phyloP scores from a whole-genome alignment of 306 rosid species.

The Rosa rugosa region DNA sequence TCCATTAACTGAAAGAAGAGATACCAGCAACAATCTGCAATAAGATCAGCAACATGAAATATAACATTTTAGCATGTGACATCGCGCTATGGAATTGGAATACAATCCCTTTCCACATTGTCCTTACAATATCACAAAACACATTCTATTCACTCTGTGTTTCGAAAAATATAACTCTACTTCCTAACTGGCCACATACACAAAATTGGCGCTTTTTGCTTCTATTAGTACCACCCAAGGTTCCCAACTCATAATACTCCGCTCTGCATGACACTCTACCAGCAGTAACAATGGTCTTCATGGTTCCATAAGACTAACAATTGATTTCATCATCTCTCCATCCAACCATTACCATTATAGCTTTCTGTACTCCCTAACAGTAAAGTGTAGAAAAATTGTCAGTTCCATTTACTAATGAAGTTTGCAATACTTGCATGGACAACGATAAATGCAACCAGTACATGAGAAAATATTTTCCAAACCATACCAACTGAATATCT shows the following conservation, averaged over 20 bases:
- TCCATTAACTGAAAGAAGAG: background rate
- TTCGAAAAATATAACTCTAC: slow-evolving; percentile 16
- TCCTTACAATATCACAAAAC: slow-evolving; percentile 15
- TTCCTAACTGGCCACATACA: slow-evolving; percentile 23
- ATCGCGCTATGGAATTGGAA: background rate
- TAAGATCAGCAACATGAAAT: background rate
- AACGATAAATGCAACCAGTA: background rate
- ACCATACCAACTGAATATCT: background rate
- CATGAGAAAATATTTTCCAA: background rate
- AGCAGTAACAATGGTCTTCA: slow-evolving; percentile 14
- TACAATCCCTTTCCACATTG: background rate
- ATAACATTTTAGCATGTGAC: background rate
- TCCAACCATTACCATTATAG: slow-evolving; percentile 18
- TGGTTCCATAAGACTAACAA: slow-evolving; percentile 5
- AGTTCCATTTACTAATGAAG: background rate
- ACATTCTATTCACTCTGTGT: slow-evolving; percentile 1
- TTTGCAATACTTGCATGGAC: background rate
- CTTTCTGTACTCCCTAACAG: slow-evolving; percentile 13
- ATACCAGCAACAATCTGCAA: background rate
- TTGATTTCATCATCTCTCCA: slow-evolving; percentile 14
- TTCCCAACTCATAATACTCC: slow-evolving; percentile 6
- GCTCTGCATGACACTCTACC: slow-evolving; percentile 18
- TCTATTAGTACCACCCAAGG: background rate
- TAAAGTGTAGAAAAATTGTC: background rate
- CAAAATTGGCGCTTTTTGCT: slow-evolving; percentile 27